Percentiles rank a stretch among this genome's conserved stretches.
Conservation (phyloP, 345 rosid species). For the Hypericum perforatum region DNA sequence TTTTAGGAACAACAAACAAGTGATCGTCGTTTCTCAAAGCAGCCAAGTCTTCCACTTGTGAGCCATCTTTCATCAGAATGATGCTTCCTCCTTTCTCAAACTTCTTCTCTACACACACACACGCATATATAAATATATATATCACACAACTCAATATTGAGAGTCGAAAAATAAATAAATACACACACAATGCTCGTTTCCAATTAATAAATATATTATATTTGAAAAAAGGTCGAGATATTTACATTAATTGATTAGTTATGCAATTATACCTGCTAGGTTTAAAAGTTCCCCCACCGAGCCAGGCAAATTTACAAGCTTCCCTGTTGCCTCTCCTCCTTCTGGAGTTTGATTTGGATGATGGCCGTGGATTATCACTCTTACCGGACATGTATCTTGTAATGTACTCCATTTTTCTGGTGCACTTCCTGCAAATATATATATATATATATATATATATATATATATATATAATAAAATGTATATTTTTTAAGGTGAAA, state of each 20-base stretch:
- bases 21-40: constrained; percentile 74
- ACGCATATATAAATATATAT: too few species aligned
- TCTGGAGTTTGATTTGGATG: constrained; percentile 37
- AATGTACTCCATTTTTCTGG: constrained; percentile 17
- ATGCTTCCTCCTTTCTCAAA: constrained; percentile 58
- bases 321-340: constrained; percentile 34
- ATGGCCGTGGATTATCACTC: constrained; percentile 73
- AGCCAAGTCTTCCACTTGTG: constrained; percentile 63
- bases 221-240: too few species aligned
- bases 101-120: constrained; percentile 53
- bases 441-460: background rate
- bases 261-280: constrained; percentile 52
- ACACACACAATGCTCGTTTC: too few species aligned
- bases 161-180: too few species aligned
- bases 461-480: too few species aligned
- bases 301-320: constrained; percentile 62
- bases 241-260: background rate
- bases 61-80: constrained; percentile 69
- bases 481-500: too few species aligned
- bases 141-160: constrained; percentile 5
- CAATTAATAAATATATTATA: too few species aligned
- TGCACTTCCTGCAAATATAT: constrained; percentile 29
- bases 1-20: constrained; percentile 37
- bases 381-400: constrained; percentile 22
- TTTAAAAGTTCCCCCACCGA: constrained; percentile 53